Evolutionary conservation across 169 alveolate species (phyloP).

Genomic region (Theileria orientalis): DNA sequence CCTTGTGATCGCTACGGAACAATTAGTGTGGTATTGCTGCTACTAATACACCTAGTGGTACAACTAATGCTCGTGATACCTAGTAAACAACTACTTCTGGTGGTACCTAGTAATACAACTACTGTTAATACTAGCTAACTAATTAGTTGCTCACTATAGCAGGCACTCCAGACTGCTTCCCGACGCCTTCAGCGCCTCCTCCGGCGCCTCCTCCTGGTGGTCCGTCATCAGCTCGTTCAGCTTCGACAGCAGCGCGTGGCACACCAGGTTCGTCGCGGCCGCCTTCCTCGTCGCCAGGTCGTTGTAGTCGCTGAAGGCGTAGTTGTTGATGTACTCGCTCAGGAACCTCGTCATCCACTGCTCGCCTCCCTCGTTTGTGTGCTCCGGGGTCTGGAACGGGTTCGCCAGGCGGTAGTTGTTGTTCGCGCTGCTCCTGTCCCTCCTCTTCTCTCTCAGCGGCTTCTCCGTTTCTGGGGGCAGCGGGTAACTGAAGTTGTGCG

Average conservation of each 20-base stretch:
- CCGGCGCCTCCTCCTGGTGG: slow-evolving; percentile 17
- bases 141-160: slow-evolving; percentile 32
- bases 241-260: slow-evolving; percentile 56
- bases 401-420: background rate
- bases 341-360: slow-evolving; percentile 47
- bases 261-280: slow-evolving; percentile 47
- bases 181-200: slow-evolving; percentile 2
- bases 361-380: background rate
- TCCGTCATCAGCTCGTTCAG: slow-evolving; percentile 19
- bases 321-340: slow-evolving; percentile 15
- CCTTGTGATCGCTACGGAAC: slow-evolving; percentile 20
- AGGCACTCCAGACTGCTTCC: slow-evolving; percentile 56
- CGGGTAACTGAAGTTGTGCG: slow-evolving; percentile 58
- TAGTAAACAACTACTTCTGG: no score
- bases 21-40: no score
- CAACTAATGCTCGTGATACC: no score
- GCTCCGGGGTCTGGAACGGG: background rate
- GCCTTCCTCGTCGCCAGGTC: slow-evolving; percentile 57
- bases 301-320: slow-evolving; percentile 20
- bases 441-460: slow-evolving; percentile 17
- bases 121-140: background rate
- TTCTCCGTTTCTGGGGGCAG: slow-evolving; percentile 8
- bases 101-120: no score
- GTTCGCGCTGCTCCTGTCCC: background rate
- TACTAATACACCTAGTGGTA: no score